Base-by-base conservation (phyloP, 1,139 yeast genomes). In the Suhomyces bokatorum region DNA sequence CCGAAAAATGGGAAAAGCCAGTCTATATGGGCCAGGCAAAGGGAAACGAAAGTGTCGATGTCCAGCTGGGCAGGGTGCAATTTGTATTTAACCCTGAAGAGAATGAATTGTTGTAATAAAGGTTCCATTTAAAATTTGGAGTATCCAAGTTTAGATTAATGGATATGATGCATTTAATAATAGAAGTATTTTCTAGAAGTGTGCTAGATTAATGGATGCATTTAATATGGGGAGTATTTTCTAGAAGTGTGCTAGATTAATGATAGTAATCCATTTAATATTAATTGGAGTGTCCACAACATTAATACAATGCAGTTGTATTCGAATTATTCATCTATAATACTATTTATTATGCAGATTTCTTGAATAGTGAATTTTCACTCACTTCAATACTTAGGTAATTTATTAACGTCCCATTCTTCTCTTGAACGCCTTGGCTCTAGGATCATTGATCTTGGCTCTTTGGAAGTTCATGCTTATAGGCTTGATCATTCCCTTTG, bases 1-100 rank as follows among this genome's bases (percentile, higher is more conserved):
- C 63, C 32, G 52, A 62, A 17, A 78, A 73, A 54, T 83, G 87
- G 80, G 69, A 66, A 38, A 73, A 66, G 46, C 85, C 85, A 0
- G 63, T 67, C 0, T 80, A 80, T 52, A 40, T 56, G 12, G 48
- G 53, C 9, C 40, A 45, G 10, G 40, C 37, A 6, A 24, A 35
- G 5, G 44, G 42, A 1, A 33, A 36, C 22, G 42, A 43, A 10
- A 39, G 40, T 27, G 43, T 32, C 3, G 43, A 42, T 9, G 47
- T 30, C 3, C 28, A 15, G 9, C 47, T 37, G 2, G 47, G 51
- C 10, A 50, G 64, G 35, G 66, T 62, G 3, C 66, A 62, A 39
- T 49, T 59, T 37, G 35, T 44, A 14, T 51, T 51, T 34, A 57
- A 58, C 38, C 52, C 58, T 4, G 63, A 60, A 30, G 51, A 54